Conservation (phyloP, 2,329 filamentous ascomycete species). For the Penicillium griseofulvum region DNA sequence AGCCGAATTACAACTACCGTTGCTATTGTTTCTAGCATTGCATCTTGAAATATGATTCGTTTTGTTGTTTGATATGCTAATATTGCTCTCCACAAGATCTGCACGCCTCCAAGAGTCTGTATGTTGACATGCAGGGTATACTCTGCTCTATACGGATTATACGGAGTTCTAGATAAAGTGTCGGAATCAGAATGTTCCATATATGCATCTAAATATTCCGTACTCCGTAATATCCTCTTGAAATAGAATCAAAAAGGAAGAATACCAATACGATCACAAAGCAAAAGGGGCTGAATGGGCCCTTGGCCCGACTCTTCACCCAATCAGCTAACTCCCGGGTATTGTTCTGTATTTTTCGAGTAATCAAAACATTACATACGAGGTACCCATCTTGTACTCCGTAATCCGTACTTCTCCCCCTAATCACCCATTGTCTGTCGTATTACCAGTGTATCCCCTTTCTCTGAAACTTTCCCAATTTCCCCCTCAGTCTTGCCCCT, state of each 20-base stretch:
- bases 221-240: not conserved
- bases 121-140: not conserved
- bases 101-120: not conserved
- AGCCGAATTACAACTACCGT: not conserved
- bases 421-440: not conserved
- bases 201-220: not conserved
- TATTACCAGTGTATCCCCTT: slow-evolving; percentile 24
- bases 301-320: not conserved
- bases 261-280: not conserved
- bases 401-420: not conserved
- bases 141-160: not conserved
- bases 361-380: not conserved
- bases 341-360: not conserved
- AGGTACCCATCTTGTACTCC: not conserved
- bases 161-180: not conserved
- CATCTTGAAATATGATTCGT: not conserved
- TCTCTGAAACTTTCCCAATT: slow-evolving; percentile 27
- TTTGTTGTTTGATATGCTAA: not conserved
- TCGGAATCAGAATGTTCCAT: not conserved
- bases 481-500: slow-evolving; percentile 22
- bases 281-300: slow-evolving; percentile 10
- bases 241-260: not conserved
- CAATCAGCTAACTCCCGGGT: slow-evolving; percentile 6
- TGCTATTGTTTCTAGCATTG: not conserved
- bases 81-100: slow-evolving; percentile 9